Evolutionary conservation across 108 stramenopile genomes (phyloP), one percentile per base, ranked within the genome.

Genomic region (Cylindrotheca closterium): DNA sequence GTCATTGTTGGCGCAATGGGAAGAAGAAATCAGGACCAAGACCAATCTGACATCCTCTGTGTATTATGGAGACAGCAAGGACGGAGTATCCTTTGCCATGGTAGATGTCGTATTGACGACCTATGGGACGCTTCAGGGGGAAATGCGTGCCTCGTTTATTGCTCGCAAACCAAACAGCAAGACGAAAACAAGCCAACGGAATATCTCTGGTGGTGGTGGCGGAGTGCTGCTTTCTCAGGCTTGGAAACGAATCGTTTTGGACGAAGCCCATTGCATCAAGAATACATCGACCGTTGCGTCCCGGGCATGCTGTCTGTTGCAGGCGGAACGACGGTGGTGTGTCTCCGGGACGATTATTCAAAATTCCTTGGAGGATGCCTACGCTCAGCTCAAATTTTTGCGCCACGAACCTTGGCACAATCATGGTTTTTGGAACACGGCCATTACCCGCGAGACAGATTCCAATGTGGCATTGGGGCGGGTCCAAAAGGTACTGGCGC

Each of bases 281-380:
- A 94, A 94, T 73, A 84, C 79, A 2, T 32, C 51, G 4, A 91
- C 93, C 0, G 33, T 79, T 8, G 79, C 76, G 0, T 88, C 93
- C 49, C 87, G 70, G 54, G 85, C 84, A 1, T 91, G 89, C 50
- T 89, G 87, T 60, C 23, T 53, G 21, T 58, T 94, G 37, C 63
- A 60, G 25, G 82, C 88, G n/a, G 74, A 79, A 46, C 77, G 73
- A 24, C 73, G 93, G 17, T 94, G 93, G 93, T 78, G 77, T 58
- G 84, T 91, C 15, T 84, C 86, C 0, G 93, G 93, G 21, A 94
- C 88, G n/a, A 87, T 89, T 10, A 84, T 93, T 55, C 89, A 90
- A 68, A 93, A 93, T 63, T 85, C 84, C 1, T 62, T 91, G 0
- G 76, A 87, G 37, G 93, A 94, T 77, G 82, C 89, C 0, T 91